Base-by-base conservation (phyloP, 371 early-diverging fungal species). In the Mucor indicus region DNA sequence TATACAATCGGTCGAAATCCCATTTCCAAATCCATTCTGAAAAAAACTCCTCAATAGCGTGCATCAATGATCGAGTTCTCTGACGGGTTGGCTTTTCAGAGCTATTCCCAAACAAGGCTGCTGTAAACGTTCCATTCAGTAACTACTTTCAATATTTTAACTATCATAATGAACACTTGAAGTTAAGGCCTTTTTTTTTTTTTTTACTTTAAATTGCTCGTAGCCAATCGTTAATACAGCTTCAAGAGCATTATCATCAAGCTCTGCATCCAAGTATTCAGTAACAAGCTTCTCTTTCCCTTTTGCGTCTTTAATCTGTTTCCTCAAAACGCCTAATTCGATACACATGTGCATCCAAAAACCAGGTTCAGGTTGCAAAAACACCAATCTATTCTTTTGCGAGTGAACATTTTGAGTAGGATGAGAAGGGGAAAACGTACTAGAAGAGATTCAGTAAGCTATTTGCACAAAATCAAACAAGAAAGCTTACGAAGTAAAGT, bases 281-380 rank as follows among this genome's bases (percentile, higher is more conserved):
- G 79, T 72, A 11, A 80, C 70, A 4, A 77, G 38, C 35, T 75
- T 72, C 31, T 69, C 67, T 40, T 82, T 77, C 17, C 88, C 85
- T 48, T 80, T 79, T 9, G 69, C 33, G 31, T 73, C 80, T 36
- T 77, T 82, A 33, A 72, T 55, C 20, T 74, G 68, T 38, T 76
- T 68, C 31, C 72, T 67, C 4, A 60, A 40, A 11, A 78, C 67
- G 1, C 81, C 83, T 6, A 85, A 60, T 47, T 83, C 80, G 12
- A 87, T 76, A 37, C 79, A 83, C 86, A 89, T 67, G 38, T 85
- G 73, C 55, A 87, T 67, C 90, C 90, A 89, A 57, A 81, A 90
- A 7, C 81, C 84, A 12, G 81, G 82, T 61, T 90, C 90, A 4
- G 82, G 79, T 50, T 87, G 82, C 12, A 69, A 64, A 60, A 90